Base-by-base conservation (phyloP, 2,329 filamentous ascomycete genomes). In the Epichloe amarillans region DNA sequence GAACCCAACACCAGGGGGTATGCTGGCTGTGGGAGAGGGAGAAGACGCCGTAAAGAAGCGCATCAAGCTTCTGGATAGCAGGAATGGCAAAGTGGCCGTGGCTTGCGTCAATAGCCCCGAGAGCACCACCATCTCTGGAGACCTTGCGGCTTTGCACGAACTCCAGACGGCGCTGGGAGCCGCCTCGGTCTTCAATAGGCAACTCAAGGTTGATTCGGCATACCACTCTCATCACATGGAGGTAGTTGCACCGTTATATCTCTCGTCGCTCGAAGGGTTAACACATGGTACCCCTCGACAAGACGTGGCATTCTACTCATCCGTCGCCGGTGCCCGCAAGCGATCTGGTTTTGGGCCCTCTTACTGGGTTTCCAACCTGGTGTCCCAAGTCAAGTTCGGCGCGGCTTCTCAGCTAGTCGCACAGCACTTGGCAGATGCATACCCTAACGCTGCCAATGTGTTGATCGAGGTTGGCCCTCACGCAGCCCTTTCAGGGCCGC, bases 231-330 rank as follows among this genome's bases (percentile, higher is more conserved):
- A n/a, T 1, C 57, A 58, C 5, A 57, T 61, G 54, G 12, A 45
- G 8, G 36, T 26, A 3, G 46, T 57, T 2, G 69, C 72, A 2
- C 36, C 26, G 26, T 10, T 8, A 10, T 30, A 30, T 30, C 8
- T 30, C 26, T 30, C 26, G 26, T 30, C 26, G 8, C 8, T 30
- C 3, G 26, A 30, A 10, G 8, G 68, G 70, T 11, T 66, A 70
- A 3, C 75, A 75, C 52, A 56, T 66, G 3, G 21, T 11, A n/a
- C 2, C 11, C 14, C 21, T 15, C 23, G 11, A 8, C 4, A 35
- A 8, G 23, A n/a, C 3, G 37, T 26, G 6, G 17, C 38, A 5
- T 26, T 49, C 17, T 26, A 35, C 21, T 49, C 47, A n/a, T 36
- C 37, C 47, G 15, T 49, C 23, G 36, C 41, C 17, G 41, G 41